A percentile compares a stretch with the other conserved stretches of the same genome.
These are phyloP conservation scores for Yamadazyma oceani DNA, from an alignment of 1,139 yeast genomes.

Conservation along the genomic window DNA sequence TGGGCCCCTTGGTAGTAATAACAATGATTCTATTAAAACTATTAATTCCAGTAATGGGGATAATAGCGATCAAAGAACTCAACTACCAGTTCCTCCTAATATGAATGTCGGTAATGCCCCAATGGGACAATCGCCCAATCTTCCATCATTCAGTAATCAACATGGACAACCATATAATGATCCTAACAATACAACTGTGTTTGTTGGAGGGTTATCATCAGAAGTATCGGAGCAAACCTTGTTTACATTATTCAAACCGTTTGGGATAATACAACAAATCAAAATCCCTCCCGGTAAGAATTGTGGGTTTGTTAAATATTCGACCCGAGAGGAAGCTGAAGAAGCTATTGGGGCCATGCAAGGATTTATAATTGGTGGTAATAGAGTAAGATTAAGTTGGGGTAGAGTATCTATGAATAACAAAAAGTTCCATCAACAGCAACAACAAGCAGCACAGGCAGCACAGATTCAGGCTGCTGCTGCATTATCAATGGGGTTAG, in stretches of 20 bases:
- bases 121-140: constrained; percentile 22
- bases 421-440: constrained; percentile 35
- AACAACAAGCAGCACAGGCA: constrained; percentile 33
- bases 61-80: not conserved
- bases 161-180: constrained; percentile 48
- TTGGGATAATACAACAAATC: constrained; percentile 81
- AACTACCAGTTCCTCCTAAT: constrained; percentile 2
- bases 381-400: constrained; percentile 86
- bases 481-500: constrained; percentile 37
- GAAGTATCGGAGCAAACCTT: constrained; percentile 77
- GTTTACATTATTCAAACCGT: constrained; percentile 72
- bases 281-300: constrained; percentile 91
- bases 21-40: constrained; percentile 7
- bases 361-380: constrained; percentile 86
- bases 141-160: not conserved
- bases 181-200: constrained; percentile 88
- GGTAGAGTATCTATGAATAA: constrained; percentile 57
- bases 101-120: constrained; percentile 1
- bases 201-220: constrained; percentile 84
- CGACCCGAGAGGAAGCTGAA: constrained; percentile 80
- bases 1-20: not conserved
- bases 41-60: constrained; percentile 6
- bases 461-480: constrained; percentile 39
- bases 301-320: constrained; percentile 89
- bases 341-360: constrained; percentile 90